Evolutionary conservation across 345 rosid genomes (phyloP), one percentile per base, ranked within the genome.

Genomic region (Brassica cretica): DNA sequence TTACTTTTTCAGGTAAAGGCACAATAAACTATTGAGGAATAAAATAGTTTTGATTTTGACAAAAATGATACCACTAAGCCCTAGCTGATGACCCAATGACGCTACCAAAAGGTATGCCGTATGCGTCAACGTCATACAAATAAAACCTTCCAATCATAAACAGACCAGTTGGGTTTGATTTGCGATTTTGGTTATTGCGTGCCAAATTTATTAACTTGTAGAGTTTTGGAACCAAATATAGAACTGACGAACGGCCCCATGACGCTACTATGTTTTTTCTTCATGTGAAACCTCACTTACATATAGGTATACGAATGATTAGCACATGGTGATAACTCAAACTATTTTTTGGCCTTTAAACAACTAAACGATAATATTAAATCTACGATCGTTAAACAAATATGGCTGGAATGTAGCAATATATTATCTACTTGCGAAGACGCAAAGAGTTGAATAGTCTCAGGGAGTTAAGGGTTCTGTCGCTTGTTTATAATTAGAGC

Each of bases 1-100:
- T 64, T 64, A 70, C 80, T 80, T 75, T 79, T 80, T 59, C 64
- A 32, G 72, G 74, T 61, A 80, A 74, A 53, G 75, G 75, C 55
- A 68, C 55, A 79, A 41, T 51, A 61, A 46, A 68, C 66, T 67
- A 68, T 74, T 61, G 24, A 35, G 12, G 74, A 53, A 79, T 68
- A 73, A 73, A 68, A 73, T 74, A 61, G 53, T 37, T 74, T 64
- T 69, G 75, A 74, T 69, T 56, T 74, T 62, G 82, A 79, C 60
- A 79, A 61, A 79, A 61, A 49, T 73, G 70, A 33, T 67, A 65
- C 63, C 71, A 8, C 2, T 4, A 27, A 19, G 32, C 61, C 69
- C 46, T 33, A 63, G 39, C 64, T 41, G 18, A 78, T 65, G 76
- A 66, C 82, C 75, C 78, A 68, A 63, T 73, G 78, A 73, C 74